These are phyloP conservation scores for Podila verticillata DNA, from an alignment of 192 early-diverging fungal genomes.

Conservation along the genomic window DNA sequence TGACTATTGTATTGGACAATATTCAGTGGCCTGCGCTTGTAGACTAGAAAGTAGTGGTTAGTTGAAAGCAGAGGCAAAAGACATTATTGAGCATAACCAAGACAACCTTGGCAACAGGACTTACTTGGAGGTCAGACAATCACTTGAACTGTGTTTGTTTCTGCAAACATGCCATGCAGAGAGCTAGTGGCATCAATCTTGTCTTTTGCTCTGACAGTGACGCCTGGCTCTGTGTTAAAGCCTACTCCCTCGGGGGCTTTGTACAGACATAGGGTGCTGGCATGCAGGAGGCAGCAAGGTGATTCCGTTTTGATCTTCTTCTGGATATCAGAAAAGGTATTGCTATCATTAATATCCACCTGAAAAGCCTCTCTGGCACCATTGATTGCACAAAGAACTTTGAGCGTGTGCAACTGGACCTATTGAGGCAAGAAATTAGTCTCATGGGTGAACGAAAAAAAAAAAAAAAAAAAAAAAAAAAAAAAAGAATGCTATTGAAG, in stretches of 20 bases:
- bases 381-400: slow-evolving; percentile 28
- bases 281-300: neutral
- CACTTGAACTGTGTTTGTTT: slow-evolving; percentile 28
- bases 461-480: too few relatives aligned
- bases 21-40: slow-evolving; percentile 15
- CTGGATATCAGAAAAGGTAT: slow-evolving; percentile 12
- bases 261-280: slow-evolving; percentile 7
- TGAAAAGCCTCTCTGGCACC: slow-evolving; percentile 8
- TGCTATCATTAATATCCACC: slow-evolving; percentile 15
- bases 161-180: slow-evolving; percentile 27
- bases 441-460: too few relatives aligned
- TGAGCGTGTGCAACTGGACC: slow-evolving; percentile 10
- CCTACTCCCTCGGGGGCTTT: slow-evolving; percentile 12
- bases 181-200: slow-evolving; percentile 14
- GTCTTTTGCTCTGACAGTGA: slow-evolving; percentile 20
- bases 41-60: slow-evolving; percentile 14
- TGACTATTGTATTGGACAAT: slow-evolving; percentile 25
- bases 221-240: slow-evolving; percentile 21
- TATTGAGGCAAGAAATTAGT: neutral
- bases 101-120: slow-evolving; percentile 3
- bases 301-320: neutral
- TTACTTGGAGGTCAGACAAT: slow-evolving; percentile 31
- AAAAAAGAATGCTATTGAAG: neutral
- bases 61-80: slow-evolving; percentile 5
- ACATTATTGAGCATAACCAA: neutral